These are phyloP conservation scores for Silene uniflora DNA, from an alignment of 148 eudicot species.

Conservation along the genomic window DNA sequence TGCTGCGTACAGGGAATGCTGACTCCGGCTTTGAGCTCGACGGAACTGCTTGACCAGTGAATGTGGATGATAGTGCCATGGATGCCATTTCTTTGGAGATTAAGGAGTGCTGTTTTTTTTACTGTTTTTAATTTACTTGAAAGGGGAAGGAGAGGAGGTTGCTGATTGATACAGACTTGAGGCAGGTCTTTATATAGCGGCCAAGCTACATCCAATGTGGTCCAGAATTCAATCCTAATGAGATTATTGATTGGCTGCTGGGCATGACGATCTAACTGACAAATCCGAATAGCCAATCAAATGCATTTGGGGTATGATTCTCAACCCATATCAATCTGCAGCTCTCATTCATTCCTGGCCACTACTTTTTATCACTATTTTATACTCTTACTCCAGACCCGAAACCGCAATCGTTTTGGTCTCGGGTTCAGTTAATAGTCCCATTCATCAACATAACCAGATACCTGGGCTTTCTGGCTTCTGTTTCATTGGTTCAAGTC, in stretches of 20 bases:
- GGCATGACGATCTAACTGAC: background rate
- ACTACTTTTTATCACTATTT: background rate
- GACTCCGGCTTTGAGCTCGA: constrained; percentile 6
- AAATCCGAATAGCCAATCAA: constrained; percentile 1
- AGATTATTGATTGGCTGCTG: background rate
- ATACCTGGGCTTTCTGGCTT: background rate
- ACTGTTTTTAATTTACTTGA: background rate
- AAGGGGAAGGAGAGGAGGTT: background rate
- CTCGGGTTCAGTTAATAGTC: background rate
- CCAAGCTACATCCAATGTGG: background rate
- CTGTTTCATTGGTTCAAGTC: background rate
- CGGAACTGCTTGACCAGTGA: constrained; percentile 16
- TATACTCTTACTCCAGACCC: background rate
- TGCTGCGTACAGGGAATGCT: background rate
- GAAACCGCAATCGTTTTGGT: background rate
- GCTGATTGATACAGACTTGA: background rate
- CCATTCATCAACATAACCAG: too few relatives aligned
- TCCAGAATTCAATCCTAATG: constrained; percentile 1
- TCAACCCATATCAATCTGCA: background rate
- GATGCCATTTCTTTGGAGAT: constrained; percentile 11
- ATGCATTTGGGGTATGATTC: background rate
- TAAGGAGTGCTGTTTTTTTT: constrained; percentile 1
- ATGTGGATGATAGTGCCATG: constrained; percentile 16
- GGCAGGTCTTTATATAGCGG: background rate
- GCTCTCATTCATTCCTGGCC: background rate